Percentiles rank a stretch among this genome's conserved stretches.
phyloP scores from a whole-genome alignment of 2,329 filamentous ascomycete genomes.

The Exserohilum turcica region DNA sequence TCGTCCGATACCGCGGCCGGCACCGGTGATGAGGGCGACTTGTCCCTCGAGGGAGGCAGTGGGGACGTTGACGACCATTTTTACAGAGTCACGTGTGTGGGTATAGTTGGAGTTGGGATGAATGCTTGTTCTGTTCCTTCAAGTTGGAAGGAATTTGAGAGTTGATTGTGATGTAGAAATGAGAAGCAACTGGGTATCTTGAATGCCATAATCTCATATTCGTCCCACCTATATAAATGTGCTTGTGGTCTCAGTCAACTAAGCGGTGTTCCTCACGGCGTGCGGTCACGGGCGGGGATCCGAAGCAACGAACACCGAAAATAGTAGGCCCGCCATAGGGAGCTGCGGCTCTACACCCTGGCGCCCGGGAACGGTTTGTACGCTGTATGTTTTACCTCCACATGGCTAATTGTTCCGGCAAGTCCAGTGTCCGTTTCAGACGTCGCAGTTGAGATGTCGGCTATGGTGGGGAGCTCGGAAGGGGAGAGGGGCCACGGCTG shows the following conservation, averaged over 20 bases:
- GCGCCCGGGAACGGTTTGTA: constrained; percentile 16
- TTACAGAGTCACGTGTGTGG: constrained; percentile 20
- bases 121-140: not conserved
- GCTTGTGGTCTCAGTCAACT: constrained; percentile 12
- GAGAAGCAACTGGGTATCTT: constrained; percentile 14
- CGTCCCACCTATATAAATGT: constrained; percentile 16
- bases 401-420: constrained; percentile 18
- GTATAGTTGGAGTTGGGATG: not conserved
- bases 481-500: constrained; percentile 35
- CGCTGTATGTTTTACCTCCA: constrained; percentile 15
- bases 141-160: not conserved
- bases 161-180: not conserved
- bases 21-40: constrained; percentile 66
- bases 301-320: constrained; percentile 30
- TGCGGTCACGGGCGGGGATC: constrained; percentile 32
- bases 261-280: constrained; percentile 18
- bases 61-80: constrained; percentile 52
- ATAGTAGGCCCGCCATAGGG: constrained; percentile 20
- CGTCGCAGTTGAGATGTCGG: constrained; percentile 24
- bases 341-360: constrained; percentile 32
- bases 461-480: constrained; percentile 34
- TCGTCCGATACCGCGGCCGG: constrained; percentile 68
- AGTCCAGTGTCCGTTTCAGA: constrained; percentile 18
- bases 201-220: not conserved
- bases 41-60: constrained; percentile 58